Base-by-base conservation (phyloP, 139 green algal species). In the Asterochloris sp. region DNA sequence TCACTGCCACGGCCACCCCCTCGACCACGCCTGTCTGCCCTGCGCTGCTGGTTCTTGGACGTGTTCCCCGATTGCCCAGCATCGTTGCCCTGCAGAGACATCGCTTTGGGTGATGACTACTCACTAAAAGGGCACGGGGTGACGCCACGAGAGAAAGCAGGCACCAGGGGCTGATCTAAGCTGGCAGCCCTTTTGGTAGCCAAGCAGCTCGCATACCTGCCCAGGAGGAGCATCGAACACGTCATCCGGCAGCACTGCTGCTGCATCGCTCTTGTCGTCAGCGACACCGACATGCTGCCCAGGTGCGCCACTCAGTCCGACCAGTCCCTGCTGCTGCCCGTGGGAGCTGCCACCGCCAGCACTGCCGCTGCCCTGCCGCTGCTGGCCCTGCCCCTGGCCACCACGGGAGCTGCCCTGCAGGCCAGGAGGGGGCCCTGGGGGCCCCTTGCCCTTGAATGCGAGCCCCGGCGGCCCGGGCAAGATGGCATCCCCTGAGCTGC, bases 221-320 rank as follows among this genome's bases (percentile, higher is more conserved):
- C 68, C 68, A 47, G 76, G 38, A 6, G 38, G 76, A 61, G 67
- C 76, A 69, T 80, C 76, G 69, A 80, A 80, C 24, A 80, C 76
- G 47, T 80, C 76, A 67, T 80, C 76, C 68, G 76, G 76, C 76
- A 80, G n/a, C 16, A 24, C 76, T 60, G 76, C 76, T 47, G 76
- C 76, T 0, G 76, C 76, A 47, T 80, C 38, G 38, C 38, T 6
- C 38, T 54, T 54, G 38, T 6, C 6, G 38, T 54, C 38, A 54
- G 38, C 38, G 6, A 6, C 38, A 54, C 38, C 38, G 4, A 54
- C 38, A 6, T 54, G 38, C 38, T 6, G 38, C 38, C 4, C 38
- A 54, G 38, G 38, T 54, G 38, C 38, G 38, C 38, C 38, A 6
- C 38, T 54, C 76, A 80, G 68, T 60, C 9, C 60, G 47, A 47